Base-by-base conservation (phyloP, 192 early-diverging fungal genomes). In the Coemansia sp. region DNA sequence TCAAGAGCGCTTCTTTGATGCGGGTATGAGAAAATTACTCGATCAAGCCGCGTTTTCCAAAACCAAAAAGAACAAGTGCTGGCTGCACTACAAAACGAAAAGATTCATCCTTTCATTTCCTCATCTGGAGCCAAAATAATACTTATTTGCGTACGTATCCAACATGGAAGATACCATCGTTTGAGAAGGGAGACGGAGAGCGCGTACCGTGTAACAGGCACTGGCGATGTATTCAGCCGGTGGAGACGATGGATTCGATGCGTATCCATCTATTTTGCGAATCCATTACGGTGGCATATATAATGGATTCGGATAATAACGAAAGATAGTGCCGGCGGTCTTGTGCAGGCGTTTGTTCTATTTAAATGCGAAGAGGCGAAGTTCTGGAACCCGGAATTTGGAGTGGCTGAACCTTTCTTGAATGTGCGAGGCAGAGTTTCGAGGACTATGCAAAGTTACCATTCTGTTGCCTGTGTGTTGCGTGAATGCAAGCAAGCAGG, bases 141-240 rank as follows among this genome's bases (percentile, higher is more conserved):
- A 63, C 48, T 60, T 71, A 71, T 71, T 70, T 67, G 74, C 64
- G 74, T 76, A 71, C 62, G 74, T 76, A 76, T 76, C 49, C 24
- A 52, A 48, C 30, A 60, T 33, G 35, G 1, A 36, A 24, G 12
- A 12, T 24, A 52, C 24, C 9, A 21, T 52, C 49, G 21, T 52
- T 52, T 52, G 41, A 59, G 56, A 26, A 51, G 51, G 30, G 62
- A 51, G 46, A 63, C 26, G 6, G 33, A n/a, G 48, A n/a, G 45
- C 39, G 61, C n/a, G 44, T 16, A 39, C 26, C 39, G 36, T 24
- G 34, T 3, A 58, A n/a, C 18, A 33, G 14, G 21, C 6, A 38
- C 36, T 18, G n/a, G 56, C 35, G 56, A 10, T 16, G 15, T 24
- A 8, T 18, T 7, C 4, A 18, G 33, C 33, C 15, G 34, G 18